phyloP scores from a whole-genome alignment of 2,329 filamentous ascomycete species.

The Didymella keratinophila region DNA sequence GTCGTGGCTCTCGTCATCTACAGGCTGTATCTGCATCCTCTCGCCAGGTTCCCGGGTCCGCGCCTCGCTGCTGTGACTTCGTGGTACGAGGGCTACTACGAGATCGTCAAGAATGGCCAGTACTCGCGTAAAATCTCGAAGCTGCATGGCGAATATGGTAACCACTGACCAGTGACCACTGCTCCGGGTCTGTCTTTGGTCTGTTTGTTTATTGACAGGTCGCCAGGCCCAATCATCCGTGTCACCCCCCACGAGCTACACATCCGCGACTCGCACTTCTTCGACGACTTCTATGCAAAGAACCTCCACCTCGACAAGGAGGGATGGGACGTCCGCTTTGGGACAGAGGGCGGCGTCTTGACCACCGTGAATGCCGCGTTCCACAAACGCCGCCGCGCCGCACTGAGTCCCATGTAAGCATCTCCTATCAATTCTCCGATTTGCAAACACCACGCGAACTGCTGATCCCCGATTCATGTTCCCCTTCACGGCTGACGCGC shows the following conservation, averaged over 20 bases:
- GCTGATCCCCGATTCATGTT: not conserved
- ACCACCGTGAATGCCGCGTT: constrained; percentile 39
- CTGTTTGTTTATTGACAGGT: not conserved
- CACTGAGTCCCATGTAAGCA: constrained; percentile 43
- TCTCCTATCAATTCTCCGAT: not conserved
- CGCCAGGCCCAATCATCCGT: constrained; percentile 52
- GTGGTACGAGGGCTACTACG: constrained; percentile 49
- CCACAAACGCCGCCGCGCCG: constrained; percentile 45
- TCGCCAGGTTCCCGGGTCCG: constrained; percentile 57
- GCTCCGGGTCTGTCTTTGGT: not conserved
- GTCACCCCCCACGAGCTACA: constrained; percentile 56
- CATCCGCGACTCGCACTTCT: constrained; percentile 53
- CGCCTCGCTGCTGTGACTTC: constrained; percentile 40
- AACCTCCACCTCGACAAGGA: constrained; percentile 45
- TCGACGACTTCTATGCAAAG: constrained; percentile 46
- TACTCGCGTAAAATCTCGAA: constrained; percentile 42
- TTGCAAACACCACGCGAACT: not conserved
- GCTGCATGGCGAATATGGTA: constrained; percentile 47
- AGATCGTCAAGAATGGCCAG: constrained; percentile 43
- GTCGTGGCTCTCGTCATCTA: constrained; percentile 42
- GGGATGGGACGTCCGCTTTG: constrained; percentile 47
- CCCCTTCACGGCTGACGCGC: not conserved
- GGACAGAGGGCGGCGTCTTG: constrained; percentile 38
- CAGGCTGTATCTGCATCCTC: constrained; percentile 55
- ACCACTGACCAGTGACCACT: not conserved